Evolutionary conservation across 371 early-diverging fungal species (phyloP).

Genomic region (Fennellomyces sp.): DNA sequence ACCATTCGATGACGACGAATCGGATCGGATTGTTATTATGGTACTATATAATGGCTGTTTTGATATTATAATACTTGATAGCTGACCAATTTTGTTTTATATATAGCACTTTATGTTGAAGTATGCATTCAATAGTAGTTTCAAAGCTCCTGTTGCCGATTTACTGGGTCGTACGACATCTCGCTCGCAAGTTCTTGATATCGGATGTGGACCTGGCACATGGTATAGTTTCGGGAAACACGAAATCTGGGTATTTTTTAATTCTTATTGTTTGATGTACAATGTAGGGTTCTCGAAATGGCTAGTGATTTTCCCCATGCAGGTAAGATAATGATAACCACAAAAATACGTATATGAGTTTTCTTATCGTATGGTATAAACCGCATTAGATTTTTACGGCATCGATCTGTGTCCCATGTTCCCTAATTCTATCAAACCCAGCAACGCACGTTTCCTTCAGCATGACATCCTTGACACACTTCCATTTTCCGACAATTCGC

Average conservation of each 20-base stretch:
- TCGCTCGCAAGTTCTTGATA: slow-evolving; percentile 33
- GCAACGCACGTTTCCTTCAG: slow-evolving; percentile 53
- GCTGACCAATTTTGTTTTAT: not conserved
- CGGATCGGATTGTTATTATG: slow-evolving; percentile 41
- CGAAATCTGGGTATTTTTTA: not conserved
- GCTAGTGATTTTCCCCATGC: slow-evolving; percentile 17
- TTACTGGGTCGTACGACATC: slow-evolving; percentile 3
- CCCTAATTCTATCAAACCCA: slow-evolving; percentile 57
- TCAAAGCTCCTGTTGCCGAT: slow-evolving; percentile 29
- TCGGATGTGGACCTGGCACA: slow-evolving; percentile 49
- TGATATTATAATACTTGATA: too few relatives aligned
- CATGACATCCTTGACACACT: slow-evolving; percentile 49
- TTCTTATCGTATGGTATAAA: not conserved
- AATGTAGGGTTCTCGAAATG: slow-evolving; percentile 20
- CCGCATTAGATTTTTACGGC: slow-evolving; percentile 51
- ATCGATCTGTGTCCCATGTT: slow-evolving; percentile 59
- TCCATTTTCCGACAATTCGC: slow-evolving; percentile 52
- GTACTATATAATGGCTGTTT: too few relatives aligned
- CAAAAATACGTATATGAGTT: not conserved
- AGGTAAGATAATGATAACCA: slow-evolving; percentile 11
- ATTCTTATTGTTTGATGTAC: not conserved
- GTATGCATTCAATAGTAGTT: slow-evolving; percentile 36
- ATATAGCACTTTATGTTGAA: slow-evolving; percentile 45
- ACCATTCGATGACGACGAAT: slow-evolving; percentile 45
- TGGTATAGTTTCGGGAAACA: slow-evolving; percentile 27